Base-by-base conservation (phyloP, 345 rosid genomes). In the Gossypium australe region DNA sequence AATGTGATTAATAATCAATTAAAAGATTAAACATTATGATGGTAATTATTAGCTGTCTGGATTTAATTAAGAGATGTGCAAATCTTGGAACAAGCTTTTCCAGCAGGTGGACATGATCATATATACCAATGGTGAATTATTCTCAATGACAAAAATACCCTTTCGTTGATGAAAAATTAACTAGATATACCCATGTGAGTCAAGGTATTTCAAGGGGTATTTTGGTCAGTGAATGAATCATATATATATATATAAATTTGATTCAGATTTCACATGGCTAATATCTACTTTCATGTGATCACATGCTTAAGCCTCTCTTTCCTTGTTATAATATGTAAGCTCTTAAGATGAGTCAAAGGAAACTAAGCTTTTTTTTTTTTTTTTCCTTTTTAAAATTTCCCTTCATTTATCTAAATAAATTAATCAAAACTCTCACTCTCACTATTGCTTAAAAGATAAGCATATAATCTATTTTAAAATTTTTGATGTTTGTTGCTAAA, bases 201-300 rank as follows among this genome's bases (percentile, higher is more conserved):
- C 49, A 41, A 57, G 71, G 48, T 41, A 24, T 17, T 44, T 66
- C 16, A 3, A 63, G 62, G 85, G 88, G 76, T 65, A 62, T 7
- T 14, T 61, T 67, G 71, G 85, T 67, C 56, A 81, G 22, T 20
- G 20, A 6, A 49, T 17, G 17, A 7, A 24, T 51, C 55, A 29
- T 51, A 18, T 62, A 58, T 29, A 29, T 29, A 29, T 29, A 29
- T 4, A 29, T 2, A 27, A 67, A 11, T 12, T 74, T 84, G 85
- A 73, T 80, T 71, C 66, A 80, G 81, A 44, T 14, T 8, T 78
- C 91, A 84, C 89, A 85, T 87, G 91, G 86, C 77, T 48, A 24
- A 72, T 75, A 77, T 71, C 27, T 78, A 66, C 80, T 75, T 77
- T 83, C 87, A 79, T 86, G 85, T 80, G 87, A 25, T 72, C 86